Conservation (phyloP, 441 rosid species). For the Kokia cookei region DNA sequence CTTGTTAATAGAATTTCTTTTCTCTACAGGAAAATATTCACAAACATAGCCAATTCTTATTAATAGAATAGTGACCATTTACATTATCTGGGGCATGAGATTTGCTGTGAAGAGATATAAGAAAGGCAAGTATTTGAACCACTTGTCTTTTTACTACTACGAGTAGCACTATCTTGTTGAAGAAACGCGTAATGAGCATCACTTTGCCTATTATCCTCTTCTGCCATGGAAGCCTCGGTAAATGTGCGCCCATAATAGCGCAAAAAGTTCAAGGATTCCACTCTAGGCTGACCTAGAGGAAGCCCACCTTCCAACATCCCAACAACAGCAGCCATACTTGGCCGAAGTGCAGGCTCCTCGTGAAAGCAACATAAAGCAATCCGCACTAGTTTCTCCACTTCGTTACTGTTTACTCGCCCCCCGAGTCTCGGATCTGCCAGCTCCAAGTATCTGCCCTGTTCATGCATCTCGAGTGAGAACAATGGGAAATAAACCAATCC, state of each 20-base stretch:
- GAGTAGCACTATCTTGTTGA: slow-evolving; percentile 24
- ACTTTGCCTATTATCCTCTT: slow-evolving; percentile 32
- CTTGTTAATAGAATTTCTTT: background rate
- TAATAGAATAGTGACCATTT: background rate
- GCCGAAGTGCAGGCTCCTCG: slow-evolving; percentile 66
- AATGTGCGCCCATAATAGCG: slow-evolving; percentile 77
- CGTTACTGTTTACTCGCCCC: slow-evolving; percentile 56
- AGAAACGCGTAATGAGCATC: slow-evolving; percentile 7
- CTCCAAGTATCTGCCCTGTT: slow-evolving; percentile 64
- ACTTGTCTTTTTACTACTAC: background rate
- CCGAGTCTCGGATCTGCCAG: slow-evolving; percentile 74
- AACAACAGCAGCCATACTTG: slow-evolving; percentile 61
- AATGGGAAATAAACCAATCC: slow-evolving; percentile 62
- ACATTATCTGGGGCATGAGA: slow-evolving; percentile 78
- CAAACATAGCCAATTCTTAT: background rate
- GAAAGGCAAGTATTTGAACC: slow-evolving; percentile 34
- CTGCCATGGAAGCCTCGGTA: slow-evolving; percentile 63
- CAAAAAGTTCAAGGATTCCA: slow-evolving; percentile 72
- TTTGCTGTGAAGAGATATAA: slow-evolving; percentile 65
- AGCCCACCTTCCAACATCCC: slow-evolving; percentile 76
- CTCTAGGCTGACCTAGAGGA: slow-evolving; percentile 53
- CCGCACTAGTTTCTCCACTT: slow-evolving; percentile 54
- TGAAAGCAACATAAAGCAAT: slow-evolving; percentile 74
- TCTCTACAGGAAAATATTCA: background rate
- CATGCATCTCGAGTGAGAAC: slow-evolving; percentile 90